Conservation (phyloP, 1,284 basidiomycete species). For the Cutaneotrichosporon mucoides region DNA sequence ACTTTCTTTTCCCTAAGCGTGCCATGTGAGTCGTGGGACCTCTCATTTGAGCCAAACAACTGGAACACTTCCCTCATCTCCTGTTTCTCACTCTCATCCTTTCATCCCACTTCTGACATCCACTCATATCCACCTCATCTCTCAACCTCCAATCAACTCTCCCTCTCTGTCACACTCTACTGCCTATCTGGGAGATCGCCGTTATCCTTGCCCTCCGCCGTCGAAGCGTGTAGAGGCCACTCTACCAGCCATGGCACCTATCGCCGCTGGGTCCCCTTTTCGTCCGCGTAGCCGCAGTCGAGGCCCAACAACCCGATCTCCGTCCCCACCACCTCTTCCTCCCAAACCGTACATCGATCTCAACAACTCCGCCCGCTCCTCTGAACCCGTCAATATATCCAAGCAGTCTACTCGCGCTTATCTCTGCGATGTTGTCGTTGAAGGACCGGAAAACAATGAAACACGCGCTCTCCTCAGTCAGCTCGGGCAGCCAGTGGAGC, state of each 20-base stretch:
- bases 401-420: slow-evolving; percentile 34
- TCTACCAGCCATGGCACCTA: slow-evolving; percentile 12
- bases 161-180: not conserved
- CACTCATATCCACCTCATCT: not conserved
- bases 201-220: too few relatives aligned
- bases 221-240: not conserved
- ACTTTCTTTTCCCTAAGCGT: too few relatives aligned
- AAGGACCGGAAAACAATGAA: slow-evolving; percentile 39
- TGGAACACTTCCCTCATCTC: too few relatives aligned
- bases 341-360: slow-evolving; percentile 36
- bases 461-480: slow-evolving; percentile 35
- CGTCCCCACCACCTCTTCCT: slow-evolving; percentile 9
- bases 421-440: slow-evolving; percentile 39
- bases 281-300: slow-evolving; percentile 13
- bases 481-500: slow-evolving; percentile 36
- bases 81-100: too few relatives aligned
- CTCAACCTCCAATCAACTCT: too few relatives aligned
- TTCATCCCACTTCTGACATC: not conserved
- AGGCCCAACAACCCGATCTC: slow-evolving; percentile 1
- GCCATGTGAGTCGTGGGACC: too few relatives aligned
- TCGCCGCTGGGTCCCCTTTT: slow-evolving; percentile 17
- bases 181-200: not conserved
- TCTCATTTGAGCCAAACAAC: too few relatives aligned
- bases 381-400: slow-evolving; percentile 22
- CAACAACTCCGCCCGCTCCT: slow-evolving; percentile 37